Evolutionary conservation across 1,139 yeast genomes (phyloP).

Genomic region (Candida labiduridarum): DNA sequence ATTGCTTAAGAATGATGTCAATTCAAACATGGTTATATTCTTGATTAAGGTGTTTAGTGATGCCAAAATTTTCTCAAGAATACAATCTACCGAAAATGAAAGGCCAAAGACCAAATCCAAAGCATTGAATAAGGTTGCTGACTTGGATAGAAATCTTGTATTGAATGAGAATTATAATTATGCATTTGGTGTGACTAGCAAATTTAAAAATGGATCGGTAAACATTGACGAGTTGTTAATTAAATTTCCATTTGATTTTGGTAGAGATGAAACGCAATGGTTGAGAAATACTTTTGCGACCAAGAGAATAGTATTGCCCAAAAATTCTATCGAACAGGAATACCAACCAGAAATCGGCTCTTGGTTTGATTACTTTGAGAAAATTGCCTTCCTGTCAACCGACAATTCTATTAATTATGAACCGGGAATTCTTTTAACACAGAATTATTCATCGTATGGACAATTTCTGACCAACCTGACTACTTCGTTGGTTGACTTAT

Average conservation of each 20-base stretch:
- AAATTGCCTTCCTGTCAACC: conserved; percentile 24
- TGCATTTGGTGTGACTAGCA: conserved; percentile 45
- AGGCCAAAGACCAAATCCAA: conserved; percentile 30
- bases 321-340: conserved; percentile 10
- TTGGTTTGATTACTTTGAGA: conserved; percentile 42
- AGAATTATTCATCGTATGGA: conserved; percentile 29
- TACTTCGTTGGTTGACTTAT: conserved; percentile 69
- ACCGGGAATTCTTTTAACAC: conserved; percentile 31
- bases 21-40: conserved; percentile 44
- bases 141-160: conserved; percentile 24
- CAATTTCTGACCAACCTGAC: conserved; percentile 33
- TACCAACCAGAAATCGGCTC: conserved; percentile 8
- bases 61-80: conserved; percentile 34
- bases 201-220: conserved; percentile 23
- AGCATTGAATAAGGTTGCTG: conserved; percentile 21
- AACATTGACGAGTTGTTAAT: conserved; percentile 30
- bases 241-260: conserved; percentile 15
- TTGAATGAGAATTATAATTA: conserved; percentile 39
- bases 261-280: conserved; percentile 11
- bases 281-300: conserved; percentile 20
- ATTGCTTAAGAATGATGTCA: conserved; percentile 38
- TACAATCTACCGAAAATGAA: conserved; percentile 21
- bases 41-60: conserved; percentile 45
- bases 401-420: conserved; percentile 38
- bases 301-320: conserved; percentile 7